These are phyloP conservation scores for Xylaria sp. DNA, from an alignment of 2,329 filamentous ascomycete genomes.

Conservation along the genomic window DNA sequence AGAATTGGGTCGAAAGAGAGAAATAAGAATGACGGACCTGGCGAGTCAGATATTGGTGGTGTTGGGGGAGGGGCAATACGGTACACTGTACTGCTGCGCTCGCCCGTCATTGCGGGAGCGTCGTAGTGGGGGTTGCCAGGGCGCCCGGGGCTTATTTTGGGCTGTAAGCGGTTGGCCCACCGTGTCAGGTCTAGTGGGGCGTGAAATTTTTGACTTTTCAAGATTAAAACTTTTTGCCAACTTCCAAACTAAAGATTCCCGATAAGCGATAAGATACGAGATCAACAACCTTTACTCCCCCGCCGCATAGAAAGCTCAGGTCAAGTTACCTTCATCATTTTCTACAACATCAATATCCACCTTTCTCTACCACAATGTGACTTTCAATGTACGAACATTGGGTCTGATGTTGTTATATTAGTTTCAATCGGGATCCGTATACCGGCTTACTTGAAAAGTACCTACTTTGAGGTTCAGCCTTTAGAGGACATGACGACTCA, in stretches of 20 bases:
- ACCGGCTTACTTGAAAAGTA: not conserved
- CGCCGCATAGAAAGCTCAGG: no score
- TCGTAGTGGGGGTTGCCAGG: conserved; percentile 21
- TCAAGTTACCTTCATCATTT: no score
- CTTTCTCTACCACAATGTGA: no score
- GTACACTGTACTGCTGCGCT: not conserved
- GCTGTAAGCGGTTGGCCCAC: conserved; percentile 20
- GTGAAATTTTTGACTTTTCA: conserved; percentile 36
- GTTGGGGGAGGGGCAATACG: conserved; percentile 3
- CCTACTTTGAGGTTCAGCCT: not conserved
- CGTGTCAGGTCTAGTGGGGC: conserved; percentile 28
- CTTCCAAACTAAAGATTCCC: not conserved
- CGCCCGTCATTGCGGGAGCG: not conserved
- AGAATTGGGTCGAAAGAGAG: conserved; percentile 7
- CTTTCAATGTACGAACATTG: no score
- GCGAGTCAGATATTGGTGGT: conserved; percentile 16
- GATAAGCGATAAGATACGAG: conserved; percentile 25
- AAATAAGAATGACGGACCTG: conserved; percentile 30
- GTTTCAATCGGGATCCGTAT: not conserved
- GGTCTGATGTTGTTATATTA: not conserved
- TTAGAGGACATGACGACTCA: not conserved
- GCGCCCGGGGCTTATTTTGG: conserved; percentile 24
- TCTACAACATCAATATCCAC: no score
- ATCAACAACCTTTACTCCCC: no score
- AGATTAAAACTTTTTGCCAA: conserved; percentile 17